A percentile compares a stretch with the other conserved stretches of the same genome.
Evolutionary conservation across 805 yeast species (phyloP).

Genomic region (Yamadazyma ubonensis): DNA sequence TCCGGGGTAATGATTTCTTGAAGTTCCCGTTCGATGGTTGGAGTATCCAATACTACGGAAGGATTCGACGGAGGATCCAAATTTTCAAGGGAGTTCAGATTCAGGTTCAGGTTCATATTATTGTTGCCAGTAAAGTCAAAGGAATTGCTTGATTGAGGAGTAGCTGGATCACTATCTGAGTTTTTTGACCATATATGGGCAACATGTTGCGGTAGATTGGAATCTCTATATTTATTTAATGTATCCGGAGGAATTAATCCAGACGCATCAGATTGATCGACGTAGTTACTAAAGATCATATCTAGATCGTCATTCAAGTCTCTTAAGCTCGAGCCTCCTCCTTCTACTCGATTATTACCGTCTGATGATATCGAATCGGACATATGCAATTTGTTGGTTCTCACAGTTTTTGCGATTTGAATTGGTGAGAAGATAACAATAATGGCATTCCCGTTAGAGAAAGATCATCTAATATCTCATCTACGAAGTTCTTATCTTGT

Average conservation of each 20-base stretch:
- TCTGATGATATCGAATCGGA: too few relatives aligned
- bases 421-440: too few relatives aligned
- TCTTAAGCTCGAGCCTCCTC: conserved; percentile 11
- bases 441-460: conserved; percentile 41
- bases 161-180: conserved; percentile 33
- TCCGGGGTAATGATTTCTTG: conserved; percentile 18
- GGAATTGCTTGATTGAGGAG: conserved; percentile 29
- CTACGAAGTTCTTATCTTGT: conserved; percentile 28
- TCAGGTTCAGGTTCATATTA: too few relatives aligned
- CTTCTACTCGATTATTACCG: too few relatives aligned
- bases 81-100: too few relatives aligned
- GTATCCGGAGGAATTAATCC: conserved; percentile 13
- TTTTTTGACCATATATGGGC: too few relatives aligned
- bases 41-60: conserved; percentile 36
- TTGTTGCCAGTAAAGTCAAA: too few relatives aligned
- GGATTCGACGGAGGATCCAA: too few relatives aligned
- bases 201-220: conserved; percentile 20
- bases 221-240: not conserved
- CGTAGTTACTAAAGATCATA: conserved; percentile 23
- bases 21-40: conserved; percentile 23
- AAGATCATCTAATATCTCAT: conserved; percentile 28
- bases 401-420: too few relatives aligned
- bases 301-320: conserved; percentile 24
- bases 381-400: too few relatives aligned
- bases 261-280: too few relatives aligned